A percentile compares a stretch with the other conserved stretches of the same genome.
phyloP scores from a whole-genome alignment of 2,329 filamentous ascomycete genomes.

The Drechslerella coelobrocha region DNA sequence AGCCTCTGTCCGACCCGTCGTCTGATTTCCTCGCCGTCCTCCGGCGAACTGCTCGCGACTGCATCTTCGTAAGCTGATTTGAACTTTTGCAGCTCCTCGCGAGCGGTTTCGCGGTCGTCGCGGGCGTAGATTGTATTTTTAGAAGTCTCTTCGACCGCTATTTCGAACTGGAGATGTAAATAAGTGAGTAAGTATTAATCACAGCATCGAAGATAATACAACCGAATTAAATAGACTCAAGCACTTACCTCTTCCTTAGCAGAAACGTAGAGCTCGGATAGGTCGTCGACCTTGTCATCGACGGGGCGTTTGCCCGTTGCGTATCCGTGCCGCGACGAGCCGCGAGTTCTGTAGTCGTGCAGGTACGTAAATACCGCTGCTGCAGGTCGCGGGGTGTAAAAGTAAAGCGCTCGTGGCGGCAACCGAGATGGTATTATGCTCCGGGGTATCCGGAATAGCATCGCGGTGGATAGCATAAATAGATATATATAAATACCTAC shows the following conservation, averaged over 20 bases:
- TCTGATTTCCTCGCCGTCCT: slow-evolving; percentile 63
- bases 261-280: slow-evolving; percentile 35
- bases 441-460: slow-evolving; percentile 17
- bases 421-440: slow-evolving; percentile 4
- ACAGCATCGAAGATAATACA: slow-evolving; percentile 13
- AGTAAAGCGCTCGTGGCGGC: background rate
- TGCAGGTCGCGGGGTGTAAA: background rate
- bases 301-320: slow-evolving; percentile 34
- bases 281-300: slow-evolving; percentile 37
- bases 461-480: background rate
- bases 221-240: background rate
- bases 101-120: slow-evolving; percentile 64
- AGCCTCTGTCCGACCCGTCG: slow-evolving; percentile 63
- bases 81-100: slow-evolving; percentile 63
- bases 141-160: slow-evolving; percentile 60
- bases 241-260: slow-evolving; percentile 37
- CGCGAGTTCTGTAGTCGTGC: background rate
- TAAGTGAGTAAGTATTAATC: slow-evolving; percentile 9
- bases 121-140: slow-evolving; percentile 66
- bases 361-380: background rate
- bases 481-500: background rate
- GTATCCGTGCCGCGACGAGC: background rate
- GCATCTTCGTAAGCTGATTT: slow-evolving; percentile 61
- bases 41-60: slow-evolving; percentile 59
- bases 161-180: slow-evolving; percentile 59